Base-by-base conservation (phyloP, 129 eudicot species). In the Flaveria bidentis region DNA sequence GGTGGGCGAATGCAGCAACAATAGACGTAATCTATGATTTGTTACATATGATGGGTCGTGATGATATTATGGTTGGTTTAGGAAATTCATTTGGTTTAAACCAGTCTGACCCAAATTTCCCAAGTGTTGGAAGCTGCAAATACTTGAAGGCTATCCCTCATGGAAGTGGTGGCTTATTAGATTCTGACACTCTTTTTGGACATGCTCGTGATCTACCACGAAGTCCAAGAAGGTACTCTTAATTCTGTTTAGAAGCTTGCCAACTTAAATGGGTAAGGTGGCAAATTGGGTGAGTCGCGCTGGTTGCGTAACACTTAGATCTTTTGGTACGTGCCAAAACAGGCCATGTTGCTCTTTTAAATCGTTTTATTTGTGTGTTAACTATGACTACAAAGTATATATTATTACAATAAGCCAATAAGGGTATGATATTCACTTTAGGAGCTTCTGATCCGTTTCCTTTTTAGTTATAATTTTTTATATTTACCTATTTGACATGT, bases 41-140 rank as follows among this genome's bases (percentile, higher is more conserved):
- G 80, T 82, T 93, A 74, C 97, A 93, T 61, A 93, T 93, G 98
- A 93, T 93, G 98, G 98, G 98, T 16, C 96, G 98, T 25, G 98
- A 93, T 61, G 97, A 93, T 83, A 85, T 93, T 50, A 85, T 83
- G 10, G 95, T 93, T 61, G 98, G 97, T 63, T 78, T 93, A 50
- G 95, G 98, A 74, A 90, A 87, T 58, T 61, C 90, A 6, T 90
- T 85, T 81, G 98, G 92, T 63, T 76, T 78, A 51, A 90, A 88
- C 82, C 95, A 88, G 23, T 84, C 96, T 53, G 85, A 85, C 83
- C 76, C 88, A 8, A 23, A 73, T 78, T 51, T 49, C 53, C 68
- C 87, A 4, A 80, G 75, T 15, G 86, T 83, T 56, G 96, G 92
- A 64, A 80, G 87, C 84, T 93, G 98, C 89, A 90, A 86, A 80